Evolutionary conservation across 495 filamentous ascomycete species (phyloP).

Genomic region (Parachaetomium inaequale): DNA sequence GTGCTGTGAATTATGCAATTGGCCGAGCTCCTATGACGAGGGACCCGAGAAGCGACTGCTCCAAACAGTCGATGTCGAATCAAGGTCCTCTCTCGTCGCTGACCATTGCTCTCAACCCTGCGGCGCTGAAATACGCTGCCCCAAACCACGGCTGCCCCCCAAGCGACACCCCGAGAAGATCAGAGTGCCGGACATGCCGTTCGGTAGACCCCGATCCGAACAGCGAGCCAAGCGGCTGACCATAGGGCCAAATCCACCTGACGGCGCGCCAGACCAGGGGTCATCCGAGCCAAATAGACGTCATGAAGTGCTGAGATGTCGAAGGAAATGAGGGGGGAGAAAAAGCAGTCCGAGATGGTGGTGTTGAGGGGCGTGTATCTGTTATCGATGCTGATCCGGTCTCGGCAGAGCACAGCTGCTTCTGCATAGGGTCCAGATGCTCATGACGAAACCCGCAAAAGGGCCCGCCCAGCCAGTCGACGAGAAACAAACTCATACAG

Average conservation of each 20-base stretch:
- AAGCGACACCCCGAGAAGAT: conserved; percentile 23
- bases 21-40: conserved; percentile 16
- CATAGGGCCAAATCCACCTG: conserved; percentile 6
- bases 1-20: conserved; percentile 19
- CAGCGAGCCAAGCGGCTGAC: conserved; percentile 4
- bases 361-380: conserved; percentile 27
- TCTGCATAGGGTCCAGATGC: conserved; percentile 9
- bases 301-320: conserved; percentile 18
- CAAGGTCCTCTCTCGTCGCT: conserved; percentile 13
- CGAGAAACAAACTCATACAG: conserved; percentile 30
- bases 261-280: conserved; percentile 14
- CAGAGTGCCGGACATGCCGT: conserved; percentile 37
- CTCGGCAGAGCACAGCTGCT: conserved; percentile 11
- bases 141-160: conserved; percentile 16
- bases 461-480: conserved; percentile 24
- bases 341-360: conserved; percentile 34
- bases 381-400: conserved; percentile 29
- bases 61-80: background rate
- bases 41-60: conserved; percentile 9
- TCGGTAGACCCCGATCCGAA: conserved; percentile 22
- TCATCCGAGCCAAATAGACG: conserved; percentile 23
- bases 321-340: conserved; percentile 19
- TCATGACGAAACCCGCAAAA: conserved; percentile 3
- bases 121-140: conserved; percentile 6
- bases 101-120: conserved; percentile 18